phyloP scores from a whole-genome alignment of 2,329 filamentous ascomycete species.

The Phialemoniopsis sp. region DNA sequence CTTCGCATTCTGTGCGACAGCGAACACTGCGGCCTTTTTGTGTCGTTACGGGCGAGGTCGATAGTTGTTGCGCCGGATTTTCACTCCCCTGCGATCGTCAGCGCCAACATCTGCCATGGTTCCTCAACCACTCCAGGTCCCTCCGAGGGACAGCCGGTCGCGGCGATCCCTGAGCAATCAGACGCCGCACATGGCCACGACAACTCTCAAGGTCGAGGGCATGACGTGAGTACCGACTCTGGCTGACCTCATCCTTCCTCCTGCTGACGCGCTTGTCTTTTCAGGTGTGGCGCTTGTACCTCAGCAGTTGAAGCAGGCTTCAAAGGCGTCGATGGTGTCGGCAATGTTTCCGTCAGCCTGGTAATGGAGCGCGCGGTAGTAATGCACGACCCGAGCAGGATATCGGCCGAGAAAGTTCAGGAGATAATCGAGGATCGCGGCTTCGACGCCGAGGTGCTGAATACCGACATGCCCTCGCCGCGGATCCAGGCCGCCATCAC shows the following conservation, averaged over 20 bases:
- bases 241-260: conserved; percentile 1
- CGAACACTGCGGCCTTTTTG: no score
- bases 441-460: conserved; percentile 87
- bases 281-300: conserved; percentile 86
- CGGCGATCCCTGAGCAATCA: conserved; percentile 25
- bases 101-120: conserved; percentile 34
- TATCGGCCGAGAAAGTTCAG: conserved; percentile 71
- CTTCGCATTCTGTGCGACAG: no score
- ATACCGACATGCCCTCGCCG: conserved; percentile 66
- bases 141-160: conserved; percentile 29
- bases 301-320: conserved; percentile 94
- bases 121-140: conserved; percentile 43
- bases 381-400: conserved; percentile 73
- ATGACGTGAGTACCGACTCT: conserved; percentile 60
- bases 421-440: conserved; percentile 89
- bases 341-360: conserved; percentile 84
- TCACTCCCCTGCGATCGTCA: no score
- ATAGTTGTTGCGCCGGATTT: neutral
- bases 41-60: neutral
- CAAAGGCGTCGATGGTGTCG: conserved; percentile 74
- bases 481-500: conserved; percentile 29
- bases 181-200: conserved; percentile 74
- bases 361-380: conserved; percentile 96
- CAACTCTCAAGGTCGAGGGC: conserved; percentile 84
- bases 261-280: conserved; percentile 24